Evolutionary conservation across 805 yeast species (phyloP).

Genomic region (Starmerella vaccinii): DNA sequence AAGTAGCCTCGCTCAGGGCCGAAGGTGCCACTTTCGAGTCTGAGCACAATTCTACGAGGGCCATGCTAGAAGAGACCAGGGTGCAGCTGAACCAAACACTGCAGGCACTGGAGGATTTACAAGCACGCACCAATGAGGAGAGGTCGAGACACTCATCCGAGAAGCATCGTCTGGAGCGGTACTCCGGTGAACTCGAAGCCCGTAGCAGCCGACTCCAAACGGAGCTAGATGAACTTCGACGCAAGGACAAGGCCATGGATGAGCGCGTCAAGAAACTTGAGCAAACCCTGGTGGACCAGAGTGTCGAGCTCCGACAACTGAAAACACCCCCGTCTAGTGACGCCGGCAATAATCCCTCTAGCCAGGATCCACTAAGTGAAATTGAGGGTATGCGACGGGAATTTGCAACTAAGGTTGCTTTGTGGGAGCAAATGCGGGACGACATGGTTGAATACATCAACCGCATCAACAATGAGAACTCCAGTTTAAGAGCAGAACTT

Average conservation of each 20-base stretch:
- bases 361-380: not conserved
- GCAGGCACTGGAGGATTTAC: not conserved
- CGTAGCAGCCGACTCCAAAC: not conserved
- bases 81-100: slow-evolving; percentile 4
- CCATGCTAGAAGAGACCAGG: not conserved
- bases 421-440: slow-evolving; percentile 4
- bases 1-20: slow-evolving; percentile 3
- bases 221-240: not conserved
- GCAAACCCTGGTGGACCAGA: slow-evolving; percentile 3
- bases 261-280: slow-evolving; percentile 1
- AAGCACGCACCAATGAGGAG: slow-evolving; percentile 1
- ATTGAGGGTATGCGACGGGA: not conserved
- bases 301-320: not conserved
- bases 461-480: not conserved
- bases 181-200: slow-evolving; percentile 1
- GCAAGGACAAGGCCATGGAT: slow-evolving; percentile 5
- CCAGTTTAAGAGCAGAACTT: not conserved
- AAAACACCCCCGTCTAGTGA: not conserved
- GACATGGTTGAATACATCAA: slow-evolving; percentile 1
- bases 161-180: not conserved
- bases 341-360: not conserved
- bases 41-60: not conserved
- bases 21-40: not conserved
- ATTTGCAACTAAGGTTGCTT: not conserved
- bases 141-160: not conserved